These are phyloP conservation scores for Echites panduratus DNA, from an alignment of 257 asterid species.

Conservation along the genomic window DNA sequence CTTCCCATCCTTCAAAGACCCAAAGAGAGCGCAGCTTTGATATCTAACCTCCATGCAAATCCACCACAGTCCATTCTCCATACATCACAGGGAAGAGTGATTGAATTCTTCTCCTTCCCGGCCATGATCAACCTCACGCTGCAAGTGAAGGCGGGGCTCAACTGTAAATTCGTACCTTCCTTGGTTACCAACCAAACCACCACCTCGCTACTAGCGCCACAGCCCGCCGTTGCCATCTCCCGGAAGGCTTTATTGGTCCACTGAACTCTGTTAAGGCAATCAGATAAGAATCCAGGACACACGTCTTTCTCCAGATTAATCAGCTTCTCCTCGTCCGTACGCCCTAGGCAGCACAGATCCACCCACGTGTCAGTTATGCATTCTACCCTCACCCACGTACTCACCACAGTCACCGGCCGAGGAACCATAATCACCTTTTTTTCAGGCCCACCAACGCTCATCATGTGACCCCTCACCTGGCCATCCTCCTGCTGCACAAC, in stretches of 20 bases:
- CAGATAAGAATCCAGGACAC: slow-evolving; percentile 72
- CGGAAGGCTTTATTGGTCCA: slow-evolving; percentile 62
- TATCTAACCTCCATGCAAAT: slow-evolving; percentile 92
- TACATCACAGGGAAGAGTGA: slow-evolving; percentile 73
- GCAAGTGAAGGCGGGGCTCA: slow-evolving; percentile 54
- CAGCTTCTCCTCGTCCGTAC: slow-evolving; percentile 48
- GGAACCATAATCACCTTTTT: not conserved
- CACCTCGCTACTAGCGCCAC: slow-evolving; percentile 25
- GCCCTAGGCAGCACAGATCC: slow-evolving; percentile 23
- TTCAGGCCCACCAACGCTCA: not conserved
- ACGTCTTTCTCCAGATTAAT: slow-evolving; percentile 47
- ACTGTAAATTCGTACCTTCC: slow-evolving; percentile 36
- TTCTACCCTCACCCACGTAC: slow-evolving; percentile 23
- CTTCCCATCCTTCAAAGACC: slow-evolving; percentile 25
- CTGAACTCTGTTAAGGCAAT: slow-evolving; percentile 39
- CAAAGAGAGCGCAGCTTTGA: slow-evolving; percentile 60
- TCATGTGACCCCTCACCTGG: not conserved
- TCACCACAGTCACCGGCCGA: slow-evolving; percentile 3
- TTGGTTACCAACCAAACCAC: slow-evolving; percentile 40
- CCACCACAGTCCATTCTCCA: slow-evolving; percentile 84
- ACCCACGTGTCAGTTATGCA: slow-evolving; percentile 33
- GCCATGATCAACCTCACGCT: slow-evolving; percentile 54
- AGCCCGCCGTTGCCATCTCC: slow-evolving; percentile 27
- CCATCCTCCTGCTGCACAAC: not conserved
- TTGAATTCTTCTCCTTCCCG: slow-evolving; percentile 31